These are phyloP conservation scores for Serendipita sp. DNA, from an alignment of 768 basidiomycete species.

Conservation along the genomic window DNA sequence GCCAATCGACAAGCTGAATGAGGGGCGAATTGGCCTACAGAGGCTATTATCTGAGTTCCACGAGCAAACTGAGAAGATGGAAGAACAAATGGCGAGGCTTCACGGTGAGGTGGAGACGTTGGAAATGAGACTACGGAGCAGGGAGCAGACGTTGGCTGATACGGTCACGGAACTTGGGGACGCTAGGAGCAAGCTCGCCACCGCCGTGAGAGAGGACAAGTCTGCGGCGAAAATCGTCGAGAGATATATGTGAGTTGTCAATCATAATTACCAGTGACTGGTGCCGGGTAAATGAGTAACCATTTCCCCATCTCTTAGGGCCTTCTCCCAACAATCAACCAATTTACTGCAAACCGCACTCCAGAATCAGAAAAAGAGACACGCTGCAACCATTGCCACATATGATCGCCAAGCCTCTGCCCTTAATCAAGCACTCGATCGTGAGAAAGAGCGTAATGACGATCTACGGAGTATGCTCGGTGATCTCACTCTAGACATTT, in stretches of 20 bases:
- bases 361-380: conserved; percentile 39
- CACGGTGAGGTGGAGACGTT: conserved; percentile 29
- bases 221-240: conserved; percentile 71
- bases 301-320: conserved; percentile 28
- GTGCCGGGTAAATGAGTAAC: too few relatives aligned
- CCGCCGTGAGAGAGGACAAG: conserved; percentile 45
- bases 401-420: conserved; percentile 33
- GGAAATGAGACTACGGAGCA: conserved; percentile 29
- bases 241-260: conserved; percentile 53
- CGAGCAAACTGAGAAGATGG: conserved; percentile 29
- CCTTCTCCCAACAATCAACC: conserved; percentile 64
- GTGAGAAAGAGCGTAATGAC: conserved; percentile 28
- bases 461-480: conserved; percentile 47
- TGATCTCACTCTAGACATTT: conserved; percentile 51
- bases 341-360: conserved; percentile 48
- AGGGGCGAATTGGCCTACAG: conserved; percentile 34
- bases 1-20: conserved; percentile 24
- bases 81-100: conserved; percentile 27
- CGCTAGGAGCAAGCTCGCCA: conserved; percentile 35
- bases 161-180: conserved; percentile 31
- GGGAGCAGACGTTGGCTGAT: conserved; percentile 26
- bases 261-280: neutral
- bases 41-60: conserved; percentile 34
- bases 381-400: conserved; percentile 43
- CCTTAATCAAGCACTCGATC: conserved; percentile 27